These are phyloP conservation scores for Bolboschoenoplectus hybrid DNA, from an alignment of 202 grass and related monocot species.

Conservation along the genomic window DNA sequence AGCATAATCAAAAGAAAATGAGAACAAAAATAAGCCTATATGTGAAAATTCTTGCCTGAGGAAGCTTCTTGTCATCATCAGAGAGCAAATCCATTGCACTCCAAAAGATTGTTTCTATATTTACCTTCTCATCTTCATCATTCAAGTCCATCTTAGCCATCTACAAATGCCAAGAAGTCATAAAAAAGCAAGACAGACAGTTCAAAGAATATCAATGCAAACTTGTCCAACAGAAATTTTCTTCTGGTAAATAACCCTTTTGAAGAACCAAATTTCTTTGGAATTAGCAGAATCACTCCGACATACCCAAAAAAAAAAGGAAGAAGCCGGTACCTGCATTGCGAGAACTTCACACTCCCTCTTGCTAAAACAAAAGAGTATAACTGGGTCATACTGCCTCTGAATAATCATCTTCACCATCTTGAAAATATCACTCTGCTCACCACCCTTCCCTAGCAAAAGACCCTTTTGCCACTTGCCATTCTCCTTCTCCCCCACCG, in stretches of 20 bases:
- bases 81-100: slow-evolving; percentile 97
- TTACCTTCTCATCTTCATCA: slow-evolving; percentile 86
- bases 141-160: slow-evolving; percentile 98
- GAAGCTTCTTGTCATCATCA: slow-evolving; percentile 95
- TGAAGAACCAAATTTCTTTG: background rate
- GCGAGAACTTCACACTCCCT: slow-evolving; percentile 93
- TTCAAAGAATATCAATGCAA: slow-evolving; percentile 7
- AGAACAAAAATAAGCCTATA: slow-evolving; percentile 1
- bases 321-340: slow-evolving; percentile 75
- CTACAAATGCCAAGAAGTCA: slow-evolving; percentile 40
- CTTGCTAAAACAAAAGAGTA: slow-evolving; percentile 98
- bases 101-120: slow-evolving; percentile 92
- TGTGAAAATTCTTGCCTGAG: slow-evolving; percentile 60
- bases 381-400: slow-evolving; percentile 94
- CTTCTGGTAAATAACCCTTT: slow-evolving; percentile 22
- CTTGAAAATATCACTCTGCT: slow-evolving; percentile 95
- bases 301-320: background rate
- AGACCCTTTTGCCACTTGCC: slow-evolving; percentile 78
- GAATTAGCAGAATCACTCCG: background rate
- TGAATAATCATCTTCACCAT: slow-evolving; percentile 99
- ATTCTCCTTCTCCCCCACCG: slow-evolving; percentile 61
- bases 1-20: background rate
- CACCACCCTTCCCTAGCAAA: slow-evolving; percentile 61
- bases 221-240: background rate
- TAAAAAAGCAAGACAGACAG: background rate